phyloP scores from a whole-genome alignment of 345 rosid species.

The Syzygium aqueum region DNA sequence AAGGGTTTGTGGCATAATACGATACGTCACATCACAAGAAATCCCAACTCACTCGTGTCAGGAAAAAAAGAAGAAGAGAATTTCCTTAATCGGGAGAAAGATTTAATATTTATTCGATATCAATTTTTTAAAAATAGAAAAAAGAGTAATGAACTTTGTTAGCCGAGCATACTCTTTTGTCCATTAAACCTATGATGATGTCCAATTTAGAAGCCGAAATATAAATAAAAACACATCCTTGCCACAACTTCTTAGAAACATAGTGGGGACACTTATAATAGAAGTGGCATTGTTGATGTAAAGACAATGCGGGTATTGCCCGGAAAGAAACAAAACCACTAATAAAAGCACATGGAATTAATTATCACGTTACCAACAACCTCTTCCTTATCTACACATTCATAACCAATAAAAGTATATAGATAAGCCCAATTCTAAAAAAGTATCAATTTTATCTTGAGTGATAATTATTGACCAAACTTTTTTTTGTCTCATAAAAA shows the following conservation, averaged over 20 bases:
- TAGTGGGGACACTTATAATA: neutral
- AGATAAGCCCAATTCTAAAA: too few relatives aligned
- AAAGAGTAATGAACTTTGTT: neutral
- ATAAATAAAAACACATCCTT: neutral
- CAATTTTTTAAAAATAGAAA: neutral
- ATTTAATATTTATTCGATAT: neutral
- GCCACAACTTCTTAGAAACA: neutral
- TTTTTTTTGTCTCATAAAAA: too few relatives aligned
- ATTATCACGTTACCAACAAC: neutral
- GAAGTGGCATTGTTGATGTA: neutral
- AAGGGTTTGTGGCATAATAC: too few relatives aligned
- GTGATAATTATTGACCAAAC: too few relatives aligned
- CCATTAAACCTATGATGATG: neutral
- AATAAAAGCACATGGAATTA: neutral
- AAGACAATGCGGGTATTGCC: neutral
- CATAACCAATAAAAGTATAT: neutral
- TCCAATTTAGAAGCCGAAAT: neutral
- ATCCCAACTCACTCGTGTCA: neutral
- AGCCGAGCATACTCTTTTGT: neutral
- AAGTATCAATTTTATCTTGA: too few relatives aligned
- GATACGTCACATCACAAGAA: neutral
- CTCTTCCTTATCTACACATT: neutral
- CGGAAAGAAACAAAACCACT: neutral
- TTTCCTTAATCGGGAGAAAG: neutral
- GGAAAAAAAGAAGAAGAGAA: neutral